Conservation (phyloP, 2,329 filamentous ascomycete genomes). For the Ophiocordyceps camponoti-floridani region DNA sequence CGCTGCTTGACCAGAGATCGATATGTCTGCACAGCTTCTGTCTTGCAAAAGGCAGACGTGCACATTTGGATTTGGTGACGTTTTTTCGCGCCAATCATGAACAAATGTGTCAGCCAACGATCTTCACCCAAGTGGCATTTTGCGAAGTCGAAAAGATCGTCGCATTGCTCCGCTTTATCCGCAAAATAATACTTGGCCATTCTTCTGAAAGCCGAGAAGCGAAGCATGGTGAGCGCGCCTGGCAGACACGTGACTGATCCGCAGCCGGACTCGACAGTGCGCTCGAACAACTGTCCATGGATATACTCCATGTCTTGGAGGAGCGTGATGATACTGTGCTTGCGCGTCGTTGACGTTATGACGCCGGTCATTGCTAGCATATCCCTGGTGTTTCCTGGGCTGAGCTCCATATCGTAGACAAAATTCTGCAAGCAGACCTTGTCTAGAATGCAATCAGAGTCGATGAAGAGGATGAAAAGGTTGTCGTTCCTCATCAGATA, state of each 20-base stretch:
- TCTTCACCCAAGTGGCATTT: conserved; percentile 94
- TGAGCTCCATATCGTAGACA: conserved; percentile 96
- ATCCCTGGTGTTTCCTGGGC: conserved; percentile 75
- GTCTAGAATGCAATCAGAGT: conserved; percentile 92
- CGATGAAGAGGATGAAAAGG: conserved; percentile 89
- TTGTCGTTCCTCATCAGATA: conserved; percentile 82
- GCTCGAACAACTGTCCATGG: conserved; percentile 89
- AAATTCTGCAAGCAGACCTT: conserved; percentile 88
- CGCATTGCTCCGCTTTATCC: conserved; percentile 87
- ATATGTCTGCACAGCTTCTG: conserved; percentile 85
- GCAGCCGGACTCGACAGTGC: conserved; percentile 86
- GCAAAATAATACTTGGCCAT: conserved; percentile 99
- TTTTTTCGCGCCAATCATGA: conserved; percentile 94
- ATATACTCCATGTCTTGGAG: conserved; percentile 98
- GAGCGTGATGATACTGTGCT: conserved; percentile 75
- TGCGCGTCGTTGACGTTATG: conserved; percentile 84
- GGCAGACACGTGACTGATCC: conserved; percentile 89
- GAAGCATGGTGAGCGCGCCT: conserved; percentile 84
- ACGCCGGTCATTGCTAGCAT: conserved; percentile 97
- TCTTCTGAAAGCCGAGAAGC: conserved; percentile 86
- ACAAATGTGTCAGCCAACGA: conserved; percentile 90
- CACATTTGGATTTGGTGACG: conserved; percentile 96
- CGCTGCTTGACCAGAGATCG: conserved; percentile 79
- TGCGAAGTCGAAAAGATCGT: conserved; percentile 90
- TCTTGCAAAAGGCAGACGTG: conserved; percentile 95